Conservation (phyloP, 345 rosid genomes). For the Lumnitzera littorea region DNA sequence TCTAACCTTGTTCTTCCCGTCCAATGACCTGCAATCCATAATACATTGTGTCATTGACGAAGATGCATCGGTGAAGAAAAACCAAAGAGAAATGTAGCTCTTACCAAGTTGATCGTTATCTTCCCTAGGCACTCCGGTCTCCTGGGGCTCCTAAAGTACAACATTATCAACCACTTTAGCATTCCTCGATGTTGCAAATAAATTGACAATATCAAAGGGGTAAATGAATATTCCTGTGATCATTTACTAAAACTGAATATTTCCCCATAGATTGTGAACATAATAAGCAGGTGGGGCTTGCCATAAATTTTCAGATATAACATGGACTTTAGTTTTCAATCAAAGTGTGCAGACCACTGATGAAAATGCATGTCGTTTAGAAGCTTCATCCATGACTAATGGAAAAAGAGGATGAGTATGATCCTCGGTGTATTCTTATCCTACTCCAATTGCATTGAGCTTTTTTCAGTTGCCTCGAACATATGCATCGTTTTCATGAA, state of each 20-base stretch:
- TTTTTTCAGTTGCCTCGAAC: too few species aligned
- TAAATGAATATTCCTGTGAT: not conserved
- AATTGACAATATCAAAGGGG: not conserved
- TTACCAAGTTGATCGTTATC: constrained; percentile 27
- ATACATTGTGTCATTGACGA: not conserved
- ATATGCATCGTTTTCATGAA: not conserved
- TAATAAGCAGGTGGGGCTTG: too few species aligned
- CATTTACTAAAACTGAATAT: too few species aligned
- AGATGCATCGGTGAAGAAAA: not conserved
- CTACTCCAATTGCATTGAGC: too few species aligned
- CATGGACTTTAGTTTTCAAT: too few species aligned
- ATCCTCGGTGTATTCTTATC: too few species aligned
- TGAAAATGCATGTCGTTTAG: too few species aligned
- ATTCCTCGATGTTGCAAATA: not conserved
- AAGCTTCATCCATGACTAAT: too few species aligned
- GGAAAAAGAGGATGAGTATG: too few species aligned
- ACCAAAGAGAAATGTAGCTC: constrained; percentile 3
- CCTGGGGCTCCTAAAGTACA: constrained; percentile 25
- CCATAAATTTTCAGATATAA: too few species aligned
- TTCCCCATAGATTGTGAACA: too few species aligned
- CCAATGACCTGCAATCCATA: constrained; percentile 51
- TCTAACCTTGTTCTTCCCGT: constrained; percentile 50
- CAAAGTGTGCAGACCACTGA: too few species aligned
- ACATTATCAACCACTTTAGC: not conserved
- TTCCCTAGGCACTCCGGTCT: constrained; percentile 15